These are phyloP conservation scores for Didymella arachidicola DNA, from an alignment of 2,329 filamentous ascomycete genomes.

Conservation along the genomic window DNA sequence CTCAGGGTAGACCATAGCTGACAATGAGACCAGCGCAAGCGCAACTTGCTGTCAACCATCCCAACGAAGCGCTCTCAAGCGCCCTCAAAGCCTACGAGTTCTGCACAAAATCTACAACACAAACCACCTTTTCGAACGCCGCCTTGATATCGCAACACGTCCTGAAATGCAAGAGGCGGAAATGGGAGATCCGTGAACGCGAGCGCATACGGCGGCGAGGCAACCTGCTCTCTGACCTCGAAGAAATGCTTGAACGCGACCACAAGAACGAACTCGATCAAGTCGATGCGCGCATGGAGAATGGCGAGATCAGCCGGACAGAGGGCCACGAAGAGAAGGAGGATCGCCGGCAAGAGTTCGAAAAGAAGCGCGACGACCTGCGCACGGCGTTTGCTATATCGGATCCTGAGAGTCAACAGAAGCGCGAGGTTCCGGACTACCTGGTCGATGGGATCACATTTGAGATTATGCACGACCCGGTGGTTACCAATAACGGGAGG, in stretches of 20 bases:
- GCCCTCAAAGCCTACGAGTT: constrained; percentile 76
- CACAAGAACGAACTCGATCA: constrained; percentile 47
- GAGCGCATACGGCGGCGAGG: constrained; percentile 63
- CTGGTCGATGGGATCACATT: constrained; percentile 79
- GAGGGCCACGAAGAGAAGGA: constrained; percentile 58
- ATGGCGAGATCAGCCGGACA: constrained; percentile 51
- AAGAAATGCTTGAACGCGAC: constrained; percentile 52
- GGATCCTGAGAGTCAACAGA: constrained; percentile 54
- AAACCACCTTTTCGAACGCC: constrained; percentile 67
- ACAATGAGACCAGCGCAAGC: constrained; percentile 68
- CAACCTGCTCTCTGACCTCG: constrained; percentile 67
- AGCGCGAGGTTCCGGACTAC: constrained; percentile 74
- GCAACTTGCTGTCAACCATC: constrained; percentile 75
- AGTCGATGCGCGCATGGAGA: constrained; percentile 49
- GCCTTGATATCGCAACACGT: constrained; percentile 76
- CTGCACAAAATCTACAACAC: constrained; percentile 64
- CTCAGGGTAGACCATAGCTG: constrained; percentile 13
- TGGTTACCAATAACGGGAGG: constrained; percentile 79
- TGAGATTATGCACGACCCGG: constrained; percentile 75
- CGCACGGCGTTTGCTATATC: constrained; percentile 57
- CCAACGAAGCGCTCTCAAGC: constrained; percentile 74
- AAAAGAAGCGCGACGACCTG: constrained; percentile 55
- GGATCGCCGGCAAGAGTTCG: constrained; percentile 53
- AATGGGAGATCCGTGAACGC: constrained; percentile 80
- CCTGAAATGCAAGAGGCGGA: constrained; percentile 80